Evolutionary conservation across 2,329 filamentous ascomycete species (phyloP).

Genomic region (Berkeleyomyces basicola): DNA sequence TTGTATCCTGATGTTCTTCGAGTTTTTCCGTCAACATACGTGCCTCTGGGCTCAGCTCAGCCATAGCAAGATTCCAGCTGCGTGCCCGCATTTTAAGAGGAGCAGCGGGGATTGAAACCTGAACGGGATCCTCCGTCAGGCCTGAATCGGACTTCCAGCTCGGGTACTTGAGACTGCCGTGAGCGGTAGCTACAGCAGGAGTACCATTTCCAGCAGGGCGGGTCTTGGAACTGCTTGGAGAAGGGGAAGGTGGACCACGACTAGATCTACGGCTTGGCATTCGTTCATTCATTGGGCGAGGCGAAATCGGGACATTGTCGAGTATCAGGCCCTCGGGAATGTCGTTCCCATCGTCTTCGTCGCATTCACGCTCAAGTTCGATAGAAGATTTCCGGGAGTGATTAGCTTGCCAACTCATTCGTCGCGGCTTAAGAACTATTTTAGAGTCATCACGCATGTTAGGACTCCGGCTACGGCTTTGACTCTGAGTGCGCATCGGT

Average conservation of each 20-base stretch:
- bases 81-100: constrained; percentile 41
- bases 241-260: constrained; percentile 10
- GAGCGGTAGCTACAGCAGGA: constrained; percentile 39
- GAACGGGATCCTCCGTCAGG: constrained; percentile 17
- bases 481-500: constrained; percentile 11
- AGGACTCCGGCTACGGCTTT: constrained; percentile 34
- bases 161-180: constrained; percentile 42
- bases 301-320: constrained; percentile 70
- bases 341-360: constrained; percentile 58
- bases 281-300: constrained; percentile 43
- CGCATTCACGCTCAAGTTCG: constrained; percentile 59
- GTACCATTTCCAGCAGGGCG: constrained; percentile 48
- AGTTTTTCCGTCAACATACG: constrained; percentile 61
- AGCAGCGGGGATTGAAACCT: constrained; percentile 19
- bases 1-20: constrained; percentile 56
- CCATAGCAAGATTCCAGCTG: constrained; percentile 58
- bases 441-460: constrained; percentile 28
- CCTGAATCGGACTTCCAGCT: constrained; percentile 33
- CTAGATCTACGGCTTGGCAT: constrained; percentile 5
- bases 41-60: constrained; percentile 54
- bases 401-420: constrained; percentile 57
- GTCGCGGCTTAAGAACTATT: constrained; percentile 26
- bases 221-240: constrained; percentile 22
- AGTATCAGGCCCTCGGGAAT: constrained; percentile 65
- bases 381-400: constrained; percentile 47